Conservation (phyloP, 176 grass and related monocot species). For the Hyparrhenia diplandra region DNA sequence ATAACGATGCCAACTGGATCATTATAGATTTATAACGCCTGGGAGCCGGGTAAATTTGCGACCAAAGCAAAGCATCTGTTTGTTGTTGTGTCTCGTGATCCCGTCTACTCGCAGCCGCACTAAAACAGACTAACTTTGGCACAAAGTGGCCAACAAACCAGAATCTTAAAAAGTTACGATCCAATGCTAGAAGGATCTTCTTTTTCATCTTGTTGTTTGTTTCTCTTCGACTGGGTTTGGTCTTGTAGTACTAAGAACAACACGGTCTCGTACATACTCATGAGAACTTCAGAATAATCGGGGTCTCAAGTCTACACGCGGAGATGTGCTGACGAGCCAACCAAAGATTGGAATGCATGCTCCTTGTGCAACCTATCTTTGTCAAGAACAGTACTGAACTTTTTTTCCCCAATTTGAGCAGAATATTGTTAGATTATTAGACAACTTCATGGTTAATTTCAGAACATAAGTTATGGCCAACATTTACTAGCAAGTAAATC, state of each 20-base stretch:
- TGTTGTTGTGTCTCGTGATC: background rate
- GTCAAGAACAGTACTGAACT: background rate
- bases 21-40: too few relatives aligned
- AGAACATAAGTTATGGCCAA: too few relatives aligned
- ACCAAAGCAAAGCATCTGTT: background rate
- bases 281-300: background rate
- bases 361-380: background rate
- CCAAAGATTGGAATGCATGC: background rate
- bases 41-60: background rate
- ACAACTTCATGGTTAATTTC: too few relatives aligned
- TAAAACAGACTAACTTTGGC: background rate
- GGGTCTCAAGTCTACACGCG: background rate
- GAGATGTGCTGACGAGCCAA: background rate
- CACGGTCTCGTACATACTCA: background rate
- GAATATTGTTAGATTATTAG: too few relatives aligned
- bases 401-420: too few relatives aligned
- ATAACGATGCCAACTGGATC: background rate
- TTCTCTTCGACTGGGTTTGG: background rate
- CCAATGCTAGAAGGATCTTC: background rate
- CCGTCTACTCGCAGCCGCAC: background rate
- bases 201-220: background rate
- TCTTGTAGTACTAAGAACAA: background rate
- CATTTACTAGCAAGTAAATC: too few relatives aligned
- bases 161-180: background rate
- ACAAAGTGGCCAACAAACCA: background rate